Percentiles rank a stretch among this genome's conserved stretches.
Conservation (phyloP, 2,329 filamentous ascomycete genomes). For the Colletotrichum musae region DNA sequence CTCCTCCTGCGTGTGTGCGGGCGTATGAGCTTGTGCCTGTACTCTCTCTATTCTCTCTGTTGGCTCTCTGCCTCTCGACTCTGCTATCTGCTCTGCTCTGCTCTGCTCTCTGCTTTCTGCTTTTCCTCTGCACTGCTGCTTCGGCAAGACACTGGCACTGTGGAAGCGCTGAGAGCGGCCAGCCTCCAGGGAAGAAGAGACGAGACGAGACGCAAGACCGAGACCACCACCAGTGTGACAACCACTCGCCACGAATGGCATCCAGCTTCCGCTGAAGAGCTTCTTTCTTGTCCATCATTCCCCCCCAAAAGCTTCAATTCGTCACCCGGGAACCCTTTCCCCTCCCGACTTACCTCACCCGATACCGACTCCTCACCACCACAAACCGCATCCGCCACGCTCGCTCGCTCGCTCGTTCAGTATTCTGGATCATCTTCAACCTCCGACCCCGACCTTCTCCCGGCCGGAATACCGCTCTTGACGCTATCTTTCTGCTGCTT, state of each 20-base stretch:
- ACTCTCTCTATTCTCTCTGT: background rate
- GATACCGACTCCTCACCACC: background rate
- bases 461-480: conserved; percentile 24
- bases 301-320: conserved; percentile 18
- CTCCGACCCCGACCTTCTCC: conserved; percentile 30
- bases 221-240: conserved; percentile 14
- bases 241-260: conserved; percentile 28
- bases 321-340: background rate
- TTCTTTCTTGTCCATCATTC: conserved; percentile 6
- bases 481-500: conserved; percentile 28
- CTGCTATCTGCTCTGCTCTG: background rate
- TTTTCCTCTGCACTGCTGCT: conserved; percentile 19
- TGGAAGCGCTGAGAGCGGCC: conserved; percentile 37
- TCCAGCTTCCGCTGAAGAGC: conserved; percentile 29
- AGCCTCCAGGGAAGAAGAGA: conserved; percentile 17
- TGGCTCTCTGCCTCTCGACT: background rate
- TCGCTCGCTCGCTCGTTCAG: conserved; percentile 21
- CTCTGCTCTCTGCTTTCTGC: conserved; percentile 1
- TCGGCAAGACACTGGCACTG: conserved; percentile 34
- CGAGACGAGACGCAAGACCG: conserved; percentile 11
- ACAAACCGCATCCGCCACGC: conserved; percentile 19
- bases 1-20: conserved; percentile 9
- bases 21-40: background rate
- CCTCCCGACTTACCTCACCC: background rate
- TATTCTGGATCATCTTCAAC: background rate